Evolutionary conservation across 176 grass and related monocot genomes (phyloP).

Genomic region (Hordeum marinum): DNA sequence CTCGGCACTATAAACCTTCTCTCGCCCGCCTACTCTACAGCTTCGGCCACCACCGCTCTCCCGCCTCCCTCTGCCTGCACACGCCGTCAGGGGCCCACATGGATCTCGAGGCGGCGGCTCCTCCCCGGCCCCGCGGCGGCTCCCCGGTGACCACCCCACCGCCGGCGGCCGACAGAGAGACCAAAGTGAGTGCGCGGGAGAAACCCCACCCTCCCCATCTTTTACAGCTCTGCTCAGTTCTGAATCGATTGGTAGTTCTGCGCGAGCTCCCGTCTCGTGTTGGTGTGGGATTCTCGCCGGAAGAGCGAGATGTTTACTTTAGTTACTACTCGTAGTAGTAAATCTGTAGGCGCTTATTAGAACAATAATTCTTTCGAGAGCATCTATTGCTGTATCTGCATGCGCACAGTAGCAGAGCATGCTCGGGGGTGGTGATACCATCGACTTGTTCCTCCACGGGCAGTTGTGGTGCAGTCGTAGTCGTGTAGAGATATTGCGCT

Average conservation of each 20-base stretch:
- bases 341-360: too few species aligned
- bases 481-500: not conserved
- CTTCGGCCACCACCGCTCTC: not conserved
- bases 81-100: not conserved
- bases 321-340: too few species aligned
- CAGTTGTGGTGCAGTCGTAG: not conserved
- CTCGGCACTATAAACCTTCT: not conserved
- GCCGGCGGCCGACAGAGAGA: not conserved
- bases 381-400: too few species aligned
- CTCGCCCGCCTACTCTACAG: not conserved
- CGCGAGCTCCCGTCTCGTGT: not conserved
- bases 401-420: too few species aligned
- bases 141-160: not conserved
- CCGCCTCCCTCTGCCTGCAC: not conserved
- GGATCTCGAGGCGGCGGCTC: conserved; percentile 9
- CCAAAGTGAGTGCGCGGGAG: conserved; percentile 4
- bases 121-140: not conserved
- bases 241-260: not conserved
- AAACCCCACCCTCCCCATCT: not conserved
- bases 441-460: too few species aligned
- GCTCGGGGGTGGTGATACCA: too few species aligned
- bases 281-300: not conserved
- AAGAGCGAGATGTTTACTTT: too few species aligned
- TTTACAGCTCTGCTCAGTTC: not conserved
- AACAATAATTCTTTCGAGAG: too few species aligned